A percentile compares a stretch with the other conserved stretches of the same genome.
These are phyloP conservation scores for Cenchrus americanus DNA, from an alignment of 176 grass and related monocot genomes.

Conservation along the genomic window DNA sequence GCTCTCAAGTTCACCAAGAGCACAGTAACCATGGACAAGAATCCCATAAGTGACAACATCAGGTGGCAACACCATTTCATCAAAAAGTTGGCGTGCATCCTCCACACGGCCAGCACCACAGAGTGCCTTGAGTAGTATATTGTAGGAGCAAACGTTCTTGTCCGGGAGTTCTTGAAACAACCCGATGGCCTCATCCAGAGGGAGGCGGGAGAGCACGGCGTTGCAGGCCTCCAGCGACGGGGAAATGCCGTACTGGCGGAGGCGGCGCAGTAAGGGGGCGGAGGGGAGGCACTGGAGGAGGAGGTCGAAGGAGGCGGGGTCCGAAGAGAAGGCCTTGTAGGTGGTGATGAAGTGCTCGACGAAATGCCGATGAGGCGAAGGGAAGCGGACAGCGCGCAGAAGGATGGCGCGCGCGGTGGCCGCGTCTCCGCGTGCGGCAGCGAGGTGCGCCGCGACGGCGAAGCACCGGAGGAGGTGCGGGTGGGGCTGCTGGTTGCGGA, in stretches of 20 bases:
- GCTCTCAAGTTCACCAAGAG: constrained; percentile 49
- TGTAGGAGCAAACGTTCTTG: constrained; percentile 72
- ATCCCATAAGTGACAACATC: constrained; percentile 86
- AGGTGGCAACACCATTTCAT: constrained; percentile 46
- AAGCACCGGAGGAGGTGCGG: constrained; percentile 54
- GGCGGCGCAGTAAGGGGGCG: constrained; percentile 55
- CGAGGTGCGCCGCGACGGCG: constrained; percentile 55
- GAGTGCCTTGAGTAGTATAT: constrained; percentile 70
- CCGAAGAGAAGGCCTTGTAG: constrained; percentile 85
- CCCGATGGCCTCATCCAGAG: constrained; percentile 51
- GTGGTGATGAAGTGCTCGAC: constrained; percentile 73
- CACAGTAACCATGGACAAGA: constrained; percentile 75
- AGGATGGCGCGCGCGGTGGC: constrained; percentile 47
- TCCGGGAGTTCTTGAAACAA: constrained; percentile 59
- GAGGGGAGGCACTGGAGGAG: constrained; percentile 69
- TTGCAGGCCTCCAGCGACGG: constrained; percentile 71
- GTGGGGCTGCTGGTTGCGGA: constrained; percentile 44
- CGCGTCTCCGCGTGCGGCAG: constrained; percentile 53
- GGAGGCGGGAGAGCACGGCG: constrained; percentile 64
- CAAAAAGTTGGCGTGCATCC: constrained; percentile 61
- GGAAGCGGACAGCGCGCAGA: constrained; percentile 45
- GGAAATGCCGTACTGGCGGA: constrained; percentile 70
- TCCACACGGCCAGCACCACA: constrained; percentile 44
- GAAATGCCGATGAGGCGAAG: constrained; percentile 64
- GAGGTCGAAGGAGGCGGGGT: constrained; percentile 76